These are phyloP conservation scores for Amaranthus cruentus DNA, from an alignment of 148 eudicot genomes.

Conservation along the genomic window DNA sequence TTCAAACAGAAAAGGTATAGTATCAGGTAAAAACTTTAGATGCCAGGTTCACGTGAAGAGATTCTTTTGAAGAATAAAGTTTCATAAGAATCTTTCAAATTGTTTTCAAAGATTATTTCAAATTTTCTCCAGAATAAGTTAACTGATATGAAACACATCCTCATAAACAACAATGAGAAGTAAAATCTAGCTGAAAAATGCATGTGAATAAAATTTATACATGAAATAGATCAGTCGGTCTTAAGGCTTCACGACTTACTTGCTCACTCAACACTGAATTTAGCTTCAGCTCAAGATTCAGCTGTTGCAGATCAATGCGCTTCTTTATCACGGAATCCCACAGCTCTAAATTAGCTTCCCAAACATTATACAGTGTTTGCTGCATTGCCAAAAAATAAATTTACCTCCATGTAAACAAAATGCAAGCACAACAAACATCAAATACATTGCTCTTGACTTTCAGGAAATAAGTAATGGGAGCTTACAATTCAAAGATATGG, in stretches of 20 bases:
- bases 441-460: not conserved
- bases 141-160: no score
- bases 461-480: not conserved
- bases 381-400: slow-evolving; percentile 34
- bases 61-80: no score
- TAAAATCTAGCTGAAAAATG: no score
- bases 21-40: no score
- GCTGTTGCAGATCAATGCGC: slow-evolving; percentile 54
- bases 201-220: no score
- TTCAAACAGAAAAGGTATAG: no score
- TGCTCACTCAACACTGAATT: slow-evolving; percentile 51
- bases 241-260: slow-evolving; percentile 37
- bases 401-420: slow-evolving; percentile 2
- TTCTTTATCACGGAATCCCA: slow-evolving; percentile 56
- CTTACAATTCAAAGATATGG: not conserved
- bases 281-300: slow-evolving; percentile 56
- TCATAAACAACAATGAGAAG: no score
- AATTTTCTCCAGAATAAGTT: no score
- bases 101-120: no score
- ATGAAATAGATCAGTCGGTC: not conserved
- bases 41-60: no score
- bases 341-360: slow-evolving; percentile 62
- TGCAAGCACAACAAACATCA: slow-evolving; percentile 4
- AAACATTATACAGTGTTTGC: slow-evolving; percentile 64
- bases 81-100: no score